Evolutionary conservation across 2,329 filamentous ascomycete species (phyloP).

Genomic region (Aspergillus aculeatus): DNA sequence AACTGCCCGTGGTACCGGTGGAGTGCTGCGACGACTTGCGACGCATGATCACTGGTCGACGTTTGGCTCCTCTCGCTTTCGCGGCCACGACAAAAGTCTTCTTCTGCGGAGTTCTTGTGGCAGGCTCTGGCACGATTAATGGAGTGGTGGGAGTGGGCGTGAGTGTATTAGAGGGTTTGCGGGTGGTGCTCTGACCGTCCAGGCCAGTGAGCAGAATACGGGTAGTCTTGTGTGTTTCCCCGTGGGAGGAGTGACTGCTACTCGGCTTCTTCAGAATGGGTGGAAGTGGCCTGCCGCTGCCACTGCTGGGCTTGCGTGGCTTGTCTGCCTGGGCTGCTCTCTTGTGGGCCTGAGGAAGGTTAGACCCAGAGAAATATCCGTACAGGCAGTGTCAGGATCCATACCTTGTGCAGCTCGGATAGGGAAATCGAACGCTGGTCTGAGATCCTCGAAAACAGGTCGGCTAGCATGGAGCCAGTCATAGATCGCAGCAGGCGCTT

Average conservation of each 20-base stretch:
- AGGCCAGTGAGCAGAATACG: conserved; percentile 31
- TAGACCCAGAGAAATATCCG: not conserved
- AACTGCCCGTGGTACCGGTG: conserved; percentile 14
- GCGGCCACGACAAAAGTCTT: conserved; percentile 29
- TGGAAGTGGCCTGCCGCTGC: conserved; percentile 21
- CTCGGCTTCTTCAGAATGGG: conserved; percentile 43
- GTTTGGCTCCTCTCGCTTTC: conserved; percentile 28
- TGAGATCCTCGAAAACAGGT: conserved; percentile 46
- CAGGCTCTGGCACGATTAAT: conserved; percentile 7
- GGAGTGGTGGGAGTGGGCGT: conserved; percentile 18
- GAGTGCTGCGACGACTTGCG: conserved; percentile 38
- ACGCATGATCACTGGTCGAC: conserved; percentile 33
- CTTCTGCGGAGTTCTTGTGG: conserved; percentile 23
- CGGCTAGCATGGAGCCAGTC: conserved; percentile 41
- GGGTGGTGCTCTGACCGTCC: conserved; percentile 26
- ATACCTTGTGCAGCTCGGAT: conserved; percentile 19
- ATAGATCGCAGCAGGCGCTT: conserved; percentile 37
- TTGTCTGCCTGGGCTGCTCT: not conserved
- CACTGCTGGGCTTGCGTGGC: not conserved
- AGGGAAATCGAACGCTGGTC: conserved; percentile 28
- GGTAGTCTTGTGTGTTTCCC: conserved; percentile 30
- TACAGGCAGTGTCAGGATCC: not conserved
- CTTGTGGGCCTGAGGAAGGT: not conserved
- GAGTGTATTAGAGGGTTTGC: conserved; percentile 27
- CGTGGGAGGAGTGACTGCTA: conserved; percentile 18